These are phyloP conservation scores for Talaromyces pinophilus DNA, from an alignment of 2,329 filamentous ascomycete genomes.

Conservation along the genomic window DNA sequence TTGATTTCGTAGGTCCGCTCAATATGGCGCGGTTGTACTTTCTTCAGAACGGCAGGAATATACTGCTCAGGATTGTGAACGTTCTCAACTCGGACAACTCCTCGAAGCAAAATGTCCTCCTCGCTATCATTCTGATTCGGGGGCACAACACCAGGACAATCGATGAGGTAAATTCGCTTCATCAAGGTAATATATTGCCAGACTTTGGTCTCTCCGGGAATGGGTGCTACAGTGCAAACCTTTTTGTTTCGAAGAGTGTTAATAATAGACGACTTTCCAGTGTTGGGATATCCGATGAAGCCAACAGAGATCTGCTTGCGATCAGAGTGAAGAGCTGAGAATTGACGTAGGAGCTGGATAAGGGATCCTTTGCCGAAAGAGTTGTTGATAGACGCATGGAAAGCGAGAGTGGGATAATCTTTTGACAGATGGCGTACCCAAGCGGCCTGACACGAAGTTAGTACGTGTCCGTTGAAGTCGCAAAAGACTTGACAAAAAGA, in stretches of 20 bases:
- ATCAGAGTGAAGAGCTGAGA: constrained; percentile 82
- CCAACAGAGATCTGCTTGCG: constrained; percentile 94
- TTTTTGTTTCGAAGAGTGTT: constrained; percentile 94
- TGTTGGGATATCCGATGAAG: constrained; percentile 86
- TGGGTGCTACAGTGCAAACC: constrained; percentile 88
- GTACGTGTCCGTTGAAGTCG: constrained; percentile 30
- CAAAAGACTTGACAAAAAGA: constrained; percentile 24
- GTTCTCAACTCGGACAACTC: constrained; percentile 91
- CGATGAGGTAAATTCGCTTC: constrained; percentile 92
- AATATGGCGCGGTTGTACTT: constrained; percentile 82
- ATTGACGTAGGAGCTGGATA: constrained; percentile 89
- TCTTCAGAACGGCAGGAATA: constrained; percentile 75
- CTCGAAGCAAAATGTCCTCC: constrained; percentile 83
- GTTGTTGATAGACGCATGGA: constrained; percentile 92
- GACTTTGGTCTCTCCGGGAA: constrained; percentile 94
- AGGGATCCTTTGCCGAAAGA: constrained; percentile 94
- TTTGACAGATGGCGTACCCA: constrained; percentile 90
- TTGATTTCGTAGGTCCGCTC: constrained; percentile 85
- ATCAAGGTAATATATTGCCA: constrained; percentile 98
- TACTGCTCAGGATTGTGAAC: constrained; percentile 97
- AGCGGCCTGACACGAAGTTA: constrained; percentile 64
- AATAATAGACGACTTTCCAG: constrained; percentile 94
- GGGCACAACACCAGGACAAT: constrained; percentile 94
- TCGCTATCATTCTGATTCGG: constrained; percentile 81
- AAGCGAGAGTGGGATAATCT: constrained; percentile 90